A percentile compares a stretch with the other conserved stretches of the same genome.
Conservation (phyloP, 345 rosid species). For the Hypericum perforatum region DNA sequence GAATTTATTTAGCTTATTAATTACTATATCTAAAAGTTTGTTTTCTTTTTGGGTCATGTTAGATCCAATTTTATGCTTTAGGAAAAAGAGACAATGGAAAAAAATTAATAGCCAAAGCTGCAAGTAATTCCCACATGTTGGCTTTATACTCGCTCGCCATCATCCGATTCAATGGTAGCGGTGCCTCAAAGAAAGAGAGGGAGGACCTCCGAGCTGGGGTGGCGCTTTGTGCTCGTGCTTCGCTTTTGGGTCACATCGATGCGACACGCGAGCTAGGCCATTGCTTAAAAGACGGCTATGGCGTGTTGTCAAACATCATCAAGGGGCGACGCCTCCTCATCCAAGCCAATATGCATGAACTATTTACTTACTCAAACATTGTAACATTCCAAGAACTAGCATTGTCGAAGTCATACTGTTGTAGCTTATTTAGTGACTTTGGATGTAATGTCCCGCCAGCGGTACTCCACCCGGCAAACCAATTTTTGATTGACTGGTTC, state of each 20-base stretch:
- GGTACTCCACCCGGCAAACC: conserved; percentile 67
- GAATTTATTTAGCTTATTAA: background rate
- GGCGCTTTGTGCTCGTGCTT: conserved; percentile 86
- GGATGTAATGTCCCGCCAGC: conserved; percentile 99
- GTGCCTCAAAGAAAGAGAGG: conserved; percentile 83
- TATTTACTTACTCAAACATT: conserved; percentile 25
- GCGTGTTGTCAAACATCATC: conserved; percentile 70
- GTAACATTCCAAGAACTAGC: no score
- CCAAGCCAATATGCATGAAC: conserved; percentile 91
- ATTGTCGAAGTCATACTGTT: conserved; percentile 11
- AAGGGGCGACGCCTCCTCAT: conserved; percentile 88
- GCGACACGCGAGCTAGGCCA: conserved; percentile 96
- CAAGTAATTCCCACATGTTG: conserved; percentile 75
- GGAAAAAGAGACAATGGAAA: conserved; percentile 78
- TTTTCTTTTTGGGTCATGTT: background rate
- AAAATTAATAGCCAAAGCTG: conserved; percentile 91
- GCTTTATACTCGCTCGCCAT: conserved; percentile 80
- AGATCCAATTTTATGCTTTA: conserved; percentile 91
- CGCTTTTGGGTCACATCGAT: conserved; percentile 79
- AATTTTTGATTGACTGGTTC: conserved; percentile 77
- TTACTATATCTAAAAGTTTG: no score
- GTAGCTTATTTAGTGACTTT: conserved; percentile 80
- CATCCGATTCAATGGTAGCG: conserved; percentile 96
- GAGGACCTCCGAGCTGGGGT: conserved; percentile 92
- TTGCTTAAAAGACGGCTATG: conserved; percentile 95